Evolutionary conservation across 169 alveolate species (phyloP), one percentile per base, ranked within the genome.

Genomic region (Fabrea salina): DNA sequence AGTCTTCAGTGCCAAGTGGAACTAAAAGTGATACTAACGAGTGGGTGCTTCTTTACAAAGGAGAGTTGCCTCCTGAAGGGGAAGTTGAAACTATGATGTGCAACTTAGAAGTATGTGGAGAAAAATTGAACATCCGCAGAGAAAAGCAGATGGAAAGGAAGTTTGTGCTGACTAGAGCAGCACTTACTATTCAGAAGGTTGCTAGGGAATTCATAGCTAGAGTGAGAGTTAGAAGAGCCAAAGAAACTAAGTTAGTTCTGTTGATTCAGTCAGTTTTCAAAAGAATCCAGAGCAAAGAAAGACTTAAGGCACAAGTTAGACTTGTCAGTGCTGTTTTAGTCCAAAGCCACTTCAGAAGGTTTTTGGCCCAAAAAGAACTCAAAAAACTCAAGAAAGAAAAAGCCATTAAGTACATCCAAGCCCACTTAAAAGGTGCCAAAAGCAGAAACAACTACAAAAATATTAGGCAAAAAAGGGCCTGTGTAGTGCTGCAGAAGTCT

Each of bases 141-240:
- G 86, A 80, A 58, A 70, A 49, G 37, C n/a, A 57, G 1, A 37
- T 56, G 2, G 86, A 80, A 16, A 80, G 49, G 40, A 68, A 71
- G 44, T 71, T 50, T 49, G 22, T 39, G 8, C 8, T 51, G n/a
- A 16, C 13, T 8, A 51, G 39, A 32, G 49, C 71, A 16, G 71
- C 81, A 3, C 2, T 51, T 2, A 33, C 53, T 2, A 27, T 72
- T 30, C 71, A 72, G 19, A 72, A 35, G 25, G 51, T 25, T 25
- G 49, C 40, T 30, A 72, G 72, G 30, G 54, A 49, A 53, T 53
- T 27, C 35, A 19, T 72, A 33, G 71, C 32, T 2, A 72, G 47
- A 32, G 54, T 51, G 1, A 41, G 59, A 4, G 61, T 16, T n/a
- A 41, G 44, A 32, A 68, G 79, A 47, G 30, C n/a, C 27, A 68